phyloP scores from a whole-genome alignment of 2,329 filamentous ascomycete species.

The Cadophora luteo-olivacea region DNA sequence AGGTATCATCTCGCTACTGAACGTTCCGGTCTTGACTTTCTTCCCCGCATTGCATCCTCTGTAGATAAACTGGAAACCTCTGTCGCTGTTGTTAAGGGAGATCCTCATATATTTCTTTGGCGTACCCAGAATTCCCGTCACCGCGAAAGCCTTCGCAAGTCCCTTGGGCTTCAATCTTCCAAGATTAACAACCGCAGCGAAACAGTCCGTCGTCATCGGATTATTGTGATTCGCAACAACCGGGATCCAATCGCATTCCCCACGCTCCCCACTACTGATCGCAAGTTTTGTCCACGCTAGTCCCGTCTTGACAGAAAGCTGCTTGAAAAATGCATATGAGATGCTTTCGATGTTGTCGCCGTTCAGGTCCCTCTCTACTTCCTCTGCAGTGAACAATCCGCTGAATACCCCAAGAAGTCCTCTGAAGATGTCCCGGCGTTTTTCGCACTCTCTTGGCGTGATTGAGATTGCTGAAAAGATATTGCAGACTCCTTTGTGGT shows the following conservation, averaged over 20 bases:
- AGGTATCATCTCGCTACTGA: slow-evolving; percentile 29
- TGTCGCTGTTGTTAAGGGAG: slow-evolving; percentile 29
- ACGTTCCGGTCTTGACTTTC: slow-evolving; percentile 27
- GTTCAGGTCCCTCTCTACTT: slow-evolving; percentile 32
- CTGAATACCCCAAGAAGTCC: slow-evolving; percentile 42
- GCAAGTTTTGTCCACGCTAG: slow-evolving; percentile 42
- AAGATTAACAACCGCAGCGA: slow-evolving; percentile 39
- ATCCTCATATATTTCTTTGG: slow-evolving; percentile 42
- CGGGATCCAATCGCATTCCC: slow-evolving; percentile 42
- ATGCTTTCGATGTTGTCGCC: slow-evolving; percentile 38
- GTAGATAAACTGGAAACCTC: slow-evolving; percentile 39
- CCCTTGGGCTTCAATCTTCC: slow-evolving; percentile 36
- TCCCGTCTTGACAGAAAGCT: slow-evolving; percentile 39
- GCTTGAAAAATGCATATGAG: slow-evolving; percentile 42
- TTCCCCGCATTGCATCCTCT: slow-evolving; percentile 33
- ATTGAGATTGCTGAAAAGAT: slow-evolving; percentile 46
- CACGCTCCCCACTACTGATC: slow-evolving; percentile 40
- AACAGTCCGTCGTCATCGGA: slow-evolving; percentile 40
- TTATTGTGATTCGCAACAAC: slow-evolving; percentile 34
- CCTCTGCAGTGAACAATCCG: slow-evolving; percentile 39
- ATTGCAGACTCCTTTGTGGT: slow-evolving; percentile 44
- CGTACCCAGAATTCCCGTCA: slow-evolving; percentile 35
- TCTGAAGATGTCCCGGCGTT: slow-evolving; percentile 36
- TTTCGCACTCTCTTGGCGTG: slow-evolving; percentile 34
- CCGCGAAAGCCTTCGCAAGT: slow-evolving; percentile 27